Base-by-base conservation (phyloP, 2,329 filamentous ascomycete genomes). In the Exophiala viscosa region DNA sequence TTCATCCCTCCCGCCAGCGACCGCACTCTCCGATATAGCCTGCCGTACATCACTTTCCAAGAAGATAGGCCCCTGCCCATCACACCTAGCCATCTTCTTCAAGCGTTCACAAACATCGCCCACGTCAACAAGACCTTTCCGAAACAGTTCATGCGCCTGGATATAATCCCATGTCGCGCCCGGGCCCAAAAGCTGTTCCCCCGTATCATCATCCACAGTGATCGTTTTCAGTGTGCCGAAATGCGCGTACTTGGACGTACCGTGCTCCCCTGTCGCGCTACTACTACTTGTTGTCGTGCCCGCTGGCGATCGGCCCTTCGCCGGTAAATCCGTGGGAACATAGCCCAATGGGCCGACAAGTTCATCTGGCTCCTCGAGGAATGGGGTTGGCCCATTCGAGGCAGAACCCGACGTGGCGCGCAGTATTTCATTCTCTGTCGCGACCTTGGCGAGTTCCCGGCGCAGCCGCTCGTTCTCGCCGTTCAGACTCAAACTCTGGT, bases 381-480 rank as follows among this genome's bases (percentile, higher is more conserved):
- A 61, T 1, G 59, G 59, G 10, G 59, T 57, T 23, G 59, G 54
- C 15, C 59, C 59, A 40, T 60, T 58, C 15, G 60, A 17, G 69
- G 65, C 4, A 62, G 54, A 31, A 54, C 59, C 31, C 52, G 85
- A 84, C 1, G 90, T 95, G 5, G 90, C 90, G 42, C 90, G 86
- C 33, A 97, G 76, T 48, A 96, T 91, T 71, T 96, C 88, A 68
- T 96, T 96, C 68, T 97, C 91, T 7, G 90, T 96, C 55, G 84
- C 85, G 48, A 88, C 83, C 66, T 88, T 87, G 60, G 93, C 88
- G 23, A 96, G 77, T 64, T 95, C 86, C 15, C 87, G 83, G 71
- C 89, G 92, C 23, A 97, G 76, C 32, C 86, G 84, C 69, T 95
- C 88, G 66, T 96, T 96, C 69, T 96, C 91, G 40, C 85, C 82